Conservation (phyloP, 1,284 basidiomycete genomes). For the Rhizoctonia solani region DNA sequence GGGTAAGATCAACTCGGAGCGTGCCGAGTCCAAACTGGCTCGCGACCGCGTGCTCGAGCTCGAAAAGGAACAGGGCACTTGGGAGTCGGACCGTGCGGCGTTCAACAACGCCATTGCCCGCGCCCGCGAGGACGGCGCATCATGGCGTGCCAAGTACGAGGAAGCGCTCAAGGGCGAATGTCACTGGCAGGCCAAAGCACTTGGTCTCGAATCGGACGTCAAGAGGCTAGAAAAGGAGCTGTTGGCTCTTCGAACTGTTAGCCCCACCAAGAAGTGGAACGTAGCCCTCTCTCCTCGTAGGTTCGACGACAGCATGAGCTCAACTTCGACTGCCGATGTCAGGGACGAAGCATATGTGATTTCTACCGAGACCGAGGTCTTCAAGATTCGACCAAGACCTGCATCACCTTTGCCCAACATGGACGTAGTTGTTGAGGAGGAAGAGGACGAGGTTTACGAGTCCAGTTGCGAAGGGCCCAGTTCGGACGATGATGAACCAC, state of each 20-base stretch:
- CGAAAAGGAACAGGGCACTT: conserved; percentile 8
- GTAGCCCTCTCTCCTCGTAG: conserved; percentile 1
- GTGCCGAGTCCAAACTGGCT: conserved; percentile 74
- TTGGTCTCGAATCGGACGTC: conserved; percentile 8
- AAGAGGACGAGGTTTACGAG: conserved; percentile 30
- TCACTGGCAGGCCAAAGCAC: conserved; percentile 11
- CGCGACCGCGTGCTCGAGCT: conserved; percentile 51
- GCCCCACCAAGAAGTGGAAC: conserved; percentile 5
- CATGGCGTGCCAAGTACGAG: conserved; percentile 12
- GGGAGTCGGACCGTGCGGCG: conserved; percentile 13
- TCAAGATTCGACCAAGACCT: not conserved
- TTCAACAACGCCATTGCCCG: not conserved
- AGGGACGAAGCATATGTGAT: not conserved
- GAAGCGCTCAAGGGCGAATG: conserved; percentile 24
- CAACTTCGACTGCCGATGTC: conserved; percentile 31
- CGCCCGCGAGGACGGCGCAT: conserved; percentile 6
- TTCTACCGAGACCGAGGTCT: not conserved
- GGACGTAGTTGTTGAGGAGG: conserved; percentile 29
- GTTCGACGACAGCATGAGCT: conserved; percentile 35
- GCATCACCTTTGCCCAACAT: conserved; percentile 25
- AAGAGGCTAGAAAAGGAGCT: conserved; percentile 25
- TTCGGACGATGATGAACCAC: conserved; percentile 20
- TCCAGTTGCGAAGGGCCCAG: conserved; percentile 31
- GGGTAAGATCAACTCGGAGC: conserved; percentile 68
- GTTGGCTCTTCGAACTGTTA: not conserved